phyloP scores from a whole-genome alignment of 768 basidiomycete species.

The Russula lepida region DNA sequence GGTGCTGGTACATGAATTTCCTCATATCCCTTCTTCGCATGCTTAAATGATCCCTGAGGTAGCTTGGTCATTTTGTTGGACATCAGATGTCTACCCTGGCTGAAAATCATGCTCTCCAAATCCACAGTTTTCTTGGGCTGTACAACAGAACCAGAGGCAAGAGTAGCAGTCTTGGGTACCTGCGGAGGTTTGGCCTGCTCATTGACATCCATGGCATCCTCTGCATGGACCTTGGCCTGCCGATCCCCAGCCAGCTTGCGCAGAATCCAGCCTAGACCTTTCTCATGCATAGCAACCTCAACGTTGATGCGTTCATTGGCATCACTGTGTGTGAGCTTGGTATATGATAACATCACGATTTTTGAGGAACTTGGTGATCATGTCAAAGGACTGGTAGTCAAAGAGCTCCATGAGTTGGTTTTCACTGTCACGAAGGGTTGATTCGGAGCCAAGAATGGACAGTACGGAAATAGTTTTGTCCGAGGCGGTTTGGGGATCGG shows the following conservation, averaged over 20 bases:
- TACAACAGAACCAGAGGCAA: slow-evolving; percentile 78
- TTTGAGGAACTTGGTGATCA: slow-evolving; percentile 84
- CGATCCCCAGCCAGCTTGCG: slow-evolving; percentile 81
- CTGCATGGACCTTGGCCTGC: slow-evolving; percentile 41
- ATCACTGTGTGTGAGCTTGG: slow-evolving; percentile 83
- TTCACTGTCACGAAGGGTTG: slow-evolving; percentile 84
- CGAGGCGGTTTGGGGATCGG: slow-evolving; percentile 90
- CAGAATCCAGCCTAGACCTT: slow-evolving; percentile 92
- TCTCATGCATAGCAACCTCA: slow-evolving; percentile 98
- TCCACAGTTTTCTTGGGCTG: slow-evolving; percentile 84
- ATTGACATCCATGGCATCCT: slow-evolving; percentile 77
- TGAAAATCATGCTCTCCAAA: slow-evolving; percentile 91
- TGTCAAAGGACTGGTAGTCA: slow-evolving; percentile 85
- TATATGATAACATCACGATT: slow-evolving; percentile 92
- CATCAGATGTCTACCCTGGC: slow-evolving; percentile 94
- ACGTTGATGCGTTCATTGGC: slow-evolving; percentile 87
- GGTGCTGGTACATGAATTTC: slow-evolving; percentile 96
- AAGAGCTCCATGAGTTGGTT: slow-evolving; percentile 96
- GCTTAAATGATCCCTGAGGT: slow-evolving; percentile 96
- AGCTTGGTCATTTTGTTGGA: slow-evolving; percentile 98
- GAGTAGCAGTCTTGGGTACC: slow-evolving; percentile 76
- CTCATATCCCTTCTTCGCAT: slow-evolving; percentile 92
- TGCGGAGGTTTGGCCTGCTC: slow-evolving; percentile 35
- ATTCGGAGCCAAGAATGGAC: slow-evolving; percentile 78
- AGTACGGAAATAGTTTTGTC: slow-evolving; percentile 85